A percentile compares a stretch with the other conserved stretches of the same genome.
These are phyloP conservation scores for Scedosporium boydii DNA, from an alignment of 2,329 filamentous ascomycete species.

Conservation along the genomic window DNA sequence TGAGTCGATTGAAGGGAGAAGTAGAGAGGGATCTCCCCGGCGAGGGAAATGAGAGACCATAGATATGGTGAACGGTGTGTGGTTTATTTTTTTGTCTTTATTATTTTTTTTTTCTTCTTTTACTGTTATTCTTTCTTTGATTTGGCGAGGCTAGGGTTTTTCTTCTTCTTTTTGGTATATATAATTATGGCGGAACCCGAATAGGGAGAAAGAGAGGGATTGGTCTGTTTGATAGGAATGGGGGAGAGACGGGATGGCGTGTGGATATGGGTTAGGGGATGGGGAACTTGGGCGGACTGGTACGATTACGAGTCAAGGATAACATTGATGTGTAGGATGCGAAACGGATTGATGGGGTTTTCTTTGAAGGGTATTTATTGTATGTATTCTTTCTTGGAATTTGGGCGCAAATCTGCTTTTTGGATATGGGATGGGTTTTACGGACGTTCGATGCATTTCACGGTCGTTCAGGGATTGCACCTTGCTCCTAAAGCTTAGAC, in stretches of 20 bases:
- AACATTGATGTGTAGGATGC: neutral
- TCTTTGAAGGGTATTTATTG: neutral
- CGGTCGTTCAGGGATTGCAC: neutral
- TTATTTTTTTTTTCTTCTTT: neutral
- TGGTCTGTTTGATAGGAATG: neutral
- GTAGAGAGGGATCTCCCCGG: constrained; percentile 11
- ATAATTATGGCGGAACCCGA: too few relatives aligned
- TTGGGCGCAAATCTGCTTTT: neutral
- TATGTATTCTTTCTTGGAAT: neutral
- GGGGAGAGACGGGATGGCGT: neutral
- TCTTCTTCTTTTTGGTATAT: too few relatives aligned
- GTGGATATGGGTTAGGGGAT: neutral
- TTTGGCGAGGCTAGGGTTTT: neutral
- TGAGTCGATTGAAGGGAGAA: constrained; percentile 41
- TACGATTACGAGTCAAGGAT: neutral
- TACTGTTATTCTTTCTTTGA: neutral
- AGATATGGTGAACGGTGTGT: neutral
- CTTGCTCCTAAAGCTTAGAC: neutral
- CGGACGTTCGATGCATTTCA: neutral
- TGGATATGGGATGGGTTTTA: neutral
- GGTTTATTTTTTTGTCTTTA: neutral
- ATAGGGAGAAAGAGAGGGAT: too few relatives aligned
- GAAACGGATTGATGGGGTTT: neutral
- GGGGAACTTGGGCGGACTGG: neutral
- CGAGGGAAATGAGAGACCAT: neutral